These are phyloP conservation scores for Bondarzewia mesenterica DNA, from an alignment of 1,284 basidiomycete genomes.

Conservation along the genomic window DNA sequence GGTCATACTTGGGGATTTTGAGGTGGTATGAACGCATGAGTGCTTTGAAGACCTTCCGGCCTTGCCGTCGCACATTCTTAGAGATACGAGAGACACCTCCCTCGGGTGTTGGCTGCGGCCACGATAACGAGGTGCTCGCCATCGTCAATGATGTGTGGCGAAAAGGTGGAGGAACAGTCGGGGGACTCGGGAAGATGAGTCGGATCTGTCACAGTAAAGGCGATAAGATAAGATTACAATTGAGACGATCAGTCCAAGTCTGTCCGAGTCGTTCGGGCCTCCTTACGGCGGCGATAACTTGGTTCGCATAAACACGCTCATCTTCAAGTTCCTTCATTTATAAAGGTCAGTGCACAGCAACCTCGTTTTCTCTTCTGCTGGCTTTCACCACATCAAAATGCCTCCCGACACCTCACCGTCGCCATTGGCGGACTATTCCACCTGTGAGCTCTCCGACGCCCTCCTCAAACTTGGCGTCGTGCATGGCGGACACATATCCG, in stretches of 20 bases:
- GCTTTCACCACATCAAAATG: not conserved
- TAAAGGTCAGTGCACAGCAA: not conserved
- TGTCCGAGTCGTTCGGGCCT: no score
- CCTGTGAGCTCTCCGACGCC: constrained; percentile 88
- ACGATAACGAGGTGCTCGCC: not conserved
- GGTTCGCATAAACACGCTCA: no score
- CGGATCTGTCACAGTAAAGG: not conserved
- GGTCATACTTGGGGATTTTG: constrained; percentile 54
- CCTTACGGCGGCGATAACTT: no score
- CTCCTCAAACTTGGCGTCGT: constrained; percentile 75
- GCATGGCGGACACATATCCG: constrained; percentile 78
- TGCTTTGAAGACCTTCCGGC: constrained; percentile 32
- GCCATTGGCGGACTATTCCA: constrained; percentile 43
- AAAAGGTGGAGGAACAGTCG: not conserved
- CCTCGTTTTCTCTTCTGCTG: not conserved
- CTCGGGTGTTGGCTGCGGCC: not conserved
- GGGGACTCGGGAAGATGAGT: not conserved
- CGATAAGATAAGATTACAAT: constrained; percentile 3
- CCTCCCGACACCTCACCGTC: constrained; percentile 12
- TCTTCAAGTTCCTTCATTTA: no score
- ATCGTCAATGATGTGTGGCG: not conserved
- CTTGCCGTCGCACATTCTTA: constrained; percentile 20
- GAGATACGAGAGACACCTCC: not conserved
- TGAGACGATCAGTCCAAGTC: not conserved
- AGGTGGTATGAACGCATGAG: constrained; percentile 51